phyloP scores from a whole-genome alignment of 805 yeast species.

The Yamadazyma scolyti region DNA sequence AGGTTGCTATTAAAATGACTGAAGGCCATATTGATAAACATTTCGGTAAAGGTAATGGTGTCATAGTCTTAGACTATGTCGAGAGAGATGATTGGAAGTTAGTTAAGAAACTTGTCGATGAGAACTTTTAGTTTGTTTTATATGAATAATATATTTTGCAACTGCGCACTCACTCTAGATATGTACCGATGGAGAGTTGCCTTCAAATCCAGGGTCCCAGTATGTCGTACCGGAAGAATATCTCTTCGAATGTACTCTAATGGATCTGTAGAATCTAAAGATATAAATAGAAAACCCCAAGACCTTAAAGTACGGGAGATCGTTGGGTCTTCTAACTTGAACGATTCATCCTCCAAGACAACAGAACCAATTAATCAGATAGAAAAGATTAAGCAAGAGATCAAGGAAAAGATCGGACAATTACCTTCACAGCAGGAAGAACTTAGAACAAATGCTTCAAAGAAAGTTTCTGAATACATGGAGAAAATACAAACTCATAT shows the following conservation, averaged over 20 bases:
- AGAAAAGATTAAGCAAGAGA: constrained; percentile 3
- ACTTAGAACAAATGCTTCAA: constrained; percentile 29
- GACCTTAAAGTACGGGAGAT: constrained; percentile 30
- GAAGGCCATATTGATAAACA: constrained; percentile 41
- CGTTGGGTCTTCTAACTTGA: constrained; percentile 31
- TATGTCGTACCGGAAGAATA: no score
- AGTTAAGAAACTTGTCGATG: constrained; percentile 46
- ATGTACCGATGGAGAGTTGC: no score
- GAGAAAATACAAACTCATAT: constrained; percentile 56
- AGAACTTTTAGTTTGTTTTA: constrained; percentile 49
- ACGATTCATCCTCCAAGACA: background rate
- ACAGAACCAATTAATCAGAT: background rate
- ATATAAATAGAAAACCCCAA: background rate
- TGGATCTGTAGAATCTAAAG: background rate
- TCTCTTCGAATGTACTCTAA: no score
- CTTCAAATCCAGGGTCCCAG: no score
- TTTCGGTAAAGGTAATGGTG: constrained; percentile 57
- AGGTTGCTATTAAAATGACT: constrained; percentile 52
- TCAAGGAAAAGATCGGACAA: constrained; percentile 16
- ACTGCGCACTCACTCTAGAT: no score
- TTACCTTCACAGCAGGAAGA: constrained; percentile 47
- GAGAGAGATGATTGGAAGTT: constrained; percentile 61
- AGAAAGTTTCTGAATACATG: constrained; percentile 45
- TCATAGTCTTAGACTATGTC: constrained; percentile 65
- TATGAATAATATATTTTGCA: no score